Percentiles rank a stretch among this genome's conserved stretches.
phyloP scores from a whole-genome alignment of 2,329 filamentous ascomycete species.

The Sclerotinia borealis region DNA sequence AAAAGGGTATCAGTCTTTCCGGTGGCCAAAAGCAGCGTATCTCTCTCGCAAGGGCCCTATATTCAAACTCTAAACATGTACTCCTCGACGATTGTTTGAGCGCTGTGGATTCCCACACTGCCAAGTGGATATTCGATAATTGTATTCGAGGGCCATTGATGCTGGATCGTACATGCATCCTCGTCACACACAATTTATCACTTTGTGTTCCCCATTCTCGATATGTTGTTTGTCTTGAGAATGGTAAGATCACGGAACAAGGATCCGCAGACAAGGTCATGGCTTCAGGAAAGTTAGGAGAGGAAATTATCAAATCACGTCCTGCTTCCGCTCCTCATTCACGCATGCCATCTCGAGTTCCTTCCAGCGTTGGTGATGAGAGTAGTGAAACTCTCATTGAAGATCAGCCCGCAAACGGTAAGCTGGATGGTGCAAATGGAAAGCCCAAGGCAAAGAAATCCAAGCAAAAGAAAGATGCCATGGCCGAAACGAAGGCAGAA shows the following conservation, averaged over 20 bases:
- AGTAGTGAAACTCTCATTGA: conserved; percentile 48
- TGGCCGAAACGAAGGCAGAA: conserved; percentile 72
- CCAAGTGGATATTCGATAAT: conserved; percentile 95
- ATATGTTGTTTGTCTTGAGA: conserved; percentile 79
- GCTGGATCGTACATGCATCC: conserved; percentile 80
- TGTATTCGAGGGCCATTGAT: conserved; percentile 87
- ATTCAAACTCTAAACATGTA: conserved; percentile 86
- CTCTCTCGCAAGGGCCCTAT: conserved; percentile 92
- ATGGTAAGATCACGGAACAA: conserved; percentile 71
- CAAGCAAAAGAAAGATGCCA: conserved; percentile 40
- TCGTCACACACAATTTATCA: conserved; percentile 93
- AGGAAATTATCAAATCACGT: conserved; percentile 72
- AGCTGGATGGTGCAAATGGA: conserved; percentile 38
- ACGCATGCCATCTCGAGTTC: conserved; percentile 67
- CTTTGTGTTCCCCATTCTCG: conserved; percentile 76
- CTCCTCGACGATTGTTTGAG: conserved; percentile 93
- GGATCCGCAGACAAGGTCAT: conserved; percentile 76
- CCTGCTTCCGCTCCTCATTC: conserved; percentile 66
- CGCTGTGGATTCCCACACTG: conserved; percentile 94
- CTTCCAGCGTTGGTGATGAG: conserved; percentile 67
- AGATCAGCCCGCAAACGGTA: conserved; percentile 41
- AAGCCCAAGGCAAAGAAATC: conserved; percentile 37
- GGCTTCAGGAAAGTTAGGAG: conserved; percentile 79
- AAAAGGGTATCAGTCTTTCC: conserved; percentile 94
- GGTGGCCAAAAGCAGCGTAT: conserved; percentile 98